Evolutionary conservation across 2,329 filamentous ascomycete species (phyloP).

Genomic region (Ascocoryne sarcoides): DNA sequence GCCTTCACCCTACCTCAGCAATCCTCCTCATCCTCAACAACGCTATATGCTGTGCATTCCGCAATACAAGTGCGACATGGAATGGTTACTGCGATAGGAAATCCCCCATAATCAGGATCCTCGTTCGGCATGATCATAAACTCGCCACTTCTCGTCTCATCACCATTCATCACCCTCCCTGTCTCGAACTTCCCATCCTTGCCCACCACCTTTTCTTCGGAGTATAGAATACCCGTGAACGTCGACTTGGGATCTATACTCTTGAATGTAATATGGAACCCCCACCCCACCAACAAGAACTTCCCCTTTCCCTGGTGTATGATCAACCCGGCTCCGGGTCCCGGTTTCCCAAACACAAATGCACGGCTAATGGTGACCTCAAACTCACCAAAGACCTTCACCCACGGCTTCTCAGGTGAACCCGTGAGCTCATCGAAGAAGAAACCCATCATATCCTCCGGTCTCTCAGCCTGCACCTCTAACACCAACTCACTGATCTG

Average conservation of each 20-base stretch:
- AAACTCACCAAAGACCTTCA: slow-evolving; percentile 22
- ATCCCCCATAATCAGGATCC: slow-evolving; percentile 43
- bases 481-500: slow-evolving; percentile 26
- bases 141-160: slow-evolving; percentile 31
- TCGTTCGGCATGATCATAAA: slow-evolving; percentile 19
- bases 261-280: slow-evolving; percentile 32
- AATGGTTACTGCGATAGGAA: slow-evolving; percentile 46
- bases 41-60: slow-evolving; percentile 32
- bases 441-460: slow-evolving; percentile 31
- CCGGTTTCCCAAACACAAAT: slow-evolving; percentile 34
- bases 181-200: slow-evolving; percentile 27
- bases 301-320: slow-evolving; percentile 29
- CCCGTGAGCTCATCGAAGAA: slow-evolving; percentile 28
- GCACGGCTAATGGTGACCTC: slow-evolving; percentile 31
- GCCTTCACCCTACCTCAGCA: neutral
- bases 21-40: slow-evolving; percentile 11
- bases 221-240: slow-evolving; percentile 32
- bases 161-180: slow-evolving; percentile 31
- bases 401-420: slow-evolving; percentile 5
- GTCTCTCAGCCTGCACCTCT: slow-evolving; percentile 19
- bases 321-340: slow-evolving; percentile 32
- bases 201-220: slow-evolving; percentile 28
- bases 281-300: slow-evolving; percentile 32
- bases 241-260: slow-evolving; percentile 27
- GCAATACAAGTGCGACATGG: slow-evolving; percentile 42